These are phyloP conservation scores for Fragaria ananassa DNA, from an alignment of 306 rosid genomes.

Conservation along the genomic window DNA sequence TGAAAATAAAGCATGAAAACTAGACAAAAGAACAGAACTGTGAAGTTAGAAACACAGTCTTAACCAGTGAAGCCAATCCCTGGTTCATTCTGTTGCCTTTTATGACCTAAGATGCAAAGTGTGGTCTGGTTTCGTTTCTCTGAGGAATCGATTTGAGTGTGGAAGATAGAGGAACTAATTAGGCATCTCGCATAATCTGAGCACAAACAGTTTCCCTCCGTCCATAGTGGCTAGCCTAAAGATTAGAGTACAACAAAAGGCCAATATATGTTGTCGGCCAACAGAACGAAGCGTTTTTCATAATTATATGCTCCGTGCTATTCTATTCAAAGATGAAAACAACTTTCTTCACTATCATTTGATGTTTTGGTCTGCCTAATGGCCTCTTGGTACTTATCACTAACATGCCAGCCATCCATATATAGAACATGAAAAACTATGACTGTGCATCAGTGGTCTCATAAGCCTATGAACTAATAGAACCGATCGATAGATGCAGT, in stretches of 20 bases:
- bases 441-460: background rate
- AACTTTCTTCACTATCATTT: background rate
- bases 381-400: background rate
- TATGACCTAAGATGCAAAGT: background rate
- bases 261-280: constrained; percentile 30
- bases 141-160: background rate
- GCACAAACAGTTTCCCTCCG: constrained; percentile 19
- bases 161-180: background rate
- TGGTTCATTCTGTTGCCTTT: background rate
- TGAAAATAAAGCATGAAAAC: too few species aligned
- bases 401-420: background rate
- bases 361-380: constrained; percentile 6
- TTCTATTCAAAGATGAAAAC: constrained; percentile 1
- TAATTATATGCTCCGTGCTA: constrained; percentile 3
- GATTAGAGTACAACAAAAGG: constrained; percentile 19
- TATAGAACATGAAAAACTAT: background rate
- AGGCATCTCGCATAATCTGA: constrained; percentile 20
- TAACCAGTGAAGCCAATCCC: background rate
- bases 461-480: background rate
- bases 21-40: too few species aligned
- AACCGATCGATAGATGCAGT: background rate
- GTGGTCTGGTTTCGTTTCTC: background rate
- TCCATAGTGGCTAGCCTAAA: constrained; percentile 25
- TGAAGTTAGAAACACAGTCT: background rate
- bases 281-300: background rate